phyloP scores from a whole-genome alignment of 345 rosid species.

The Brassica rapa region DNA sequence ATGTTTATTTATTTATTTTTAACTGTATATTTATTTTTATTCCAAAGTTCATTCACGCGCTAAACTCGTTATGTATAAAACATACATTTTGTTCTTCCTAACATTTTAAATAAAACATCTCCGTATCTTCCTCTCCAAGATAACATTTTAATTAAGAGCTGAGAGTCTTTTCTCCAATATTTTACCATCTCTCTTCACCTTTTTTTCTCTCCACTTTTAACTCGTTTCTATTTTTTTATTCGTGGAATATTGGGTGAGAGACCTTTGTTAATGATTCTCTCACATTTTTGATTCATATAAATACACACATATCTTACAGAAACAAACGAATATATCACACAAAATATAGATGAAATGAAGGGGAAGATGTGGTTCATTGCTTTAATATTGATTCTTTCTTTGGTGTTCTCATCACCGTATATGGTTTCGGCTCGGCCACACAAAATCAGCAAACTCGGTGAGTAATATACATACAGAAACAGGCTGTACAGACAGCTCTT shows the following conservation, averaged over 20 bases:
- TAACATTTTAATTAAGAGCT: neutral
- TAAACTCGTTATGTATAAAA: neutral
- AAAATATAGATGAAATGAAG: conserved; percentile 5
- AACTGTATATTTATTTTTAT: neutral
- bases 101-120: neutral
- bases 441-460: conserved; percentile 26
- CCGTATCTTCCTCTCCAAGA: neutral
- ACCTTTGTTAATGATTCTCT: neutral
- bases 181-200: neutral
- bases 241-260: neutral
- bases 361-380: neutral
- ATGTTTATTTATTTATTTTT: too few relatives aligned
- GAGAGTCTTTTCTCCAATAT: neutral
- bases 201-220: neutral
- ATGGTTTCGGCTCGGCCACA: neutral
- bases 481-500: neutral
- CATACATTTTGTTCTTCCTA: neutral
- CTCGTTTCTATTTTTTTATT: neutral
- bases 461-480: conserved; percentile 14
- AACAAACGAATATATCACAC: conserved; percentile 2
- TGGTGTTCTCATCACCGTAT: neutral
- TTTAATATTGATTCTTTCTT: neutral
- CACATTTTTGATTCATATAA: conserved; percentile 13
- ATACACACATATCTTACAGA: neutral
- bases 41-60: neutral